phyloP scores from a whole-genome alignment of 73 alveolate genomes.

The Paramecium bursaria region DNA sequence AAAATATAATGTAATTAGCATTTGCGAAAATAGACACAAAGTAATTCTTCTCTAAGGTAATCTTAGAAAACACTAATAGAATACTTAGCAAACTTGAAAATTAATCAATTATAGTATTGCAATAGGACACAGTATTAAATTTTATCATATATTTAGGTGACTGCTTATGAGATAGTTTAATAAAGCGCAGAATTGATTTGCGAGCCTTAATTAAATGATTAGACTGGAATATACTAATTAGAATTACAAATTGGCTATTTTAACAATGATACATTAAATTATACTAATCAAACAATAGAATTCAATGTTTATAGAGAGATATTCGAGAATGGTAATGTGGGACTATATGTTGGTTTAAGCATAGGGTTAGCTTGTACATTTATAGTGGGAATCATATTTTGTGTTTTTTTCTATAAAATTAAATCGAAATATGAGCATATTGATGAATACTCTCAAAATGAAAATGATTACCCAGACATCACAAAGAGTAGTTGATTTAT shows the following conservation, averaged over 20 bases:
- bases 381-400: slow-evolving; percentile 8
- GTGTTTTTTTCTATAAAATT: slow-evolving; percentile 48
- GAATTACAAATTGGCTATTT: slow-evolving; percentile 34
- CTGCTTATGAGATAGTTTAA: background rate
- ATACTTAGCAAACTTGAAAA: background rate
- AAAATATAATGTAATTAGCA: slow-evolving; percentile 18
- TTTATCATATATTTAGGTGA: no score
- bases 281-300: background rate
- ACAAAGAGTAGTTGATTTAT: no score
- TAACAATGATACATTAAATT: background rate
- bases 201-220: slow-evolving; percentile 21
- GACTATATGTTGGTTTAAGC: slow-evolving; percentile 55
- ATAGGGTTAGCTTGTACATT: slow-evolving; percentile 44
- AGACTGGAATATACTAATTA: slow-evolving; percentile 17
- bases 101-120: background rate
- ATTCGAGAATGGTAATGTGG: slow-evolving; percentile 60
- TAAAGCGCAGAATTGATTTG: slow-evolving; percentile 45
- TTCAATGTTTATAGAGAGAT: slow-evolving; percentile 24
- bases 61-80: background rate
- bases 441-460: no score
- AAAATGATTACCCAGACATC: no score
- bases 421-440: slow-evolving; percentile 58
- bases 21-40: slow-evolving; percentile 38
- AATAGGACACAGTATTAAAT: slow-evolving; percentile 9
- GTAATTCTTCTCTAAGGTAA: slow-evolving; percentile 22